phyloP scores from a whole-genome alignment of 148 eudicot genomes.

The Camellia lanceoleosa region DNA sequence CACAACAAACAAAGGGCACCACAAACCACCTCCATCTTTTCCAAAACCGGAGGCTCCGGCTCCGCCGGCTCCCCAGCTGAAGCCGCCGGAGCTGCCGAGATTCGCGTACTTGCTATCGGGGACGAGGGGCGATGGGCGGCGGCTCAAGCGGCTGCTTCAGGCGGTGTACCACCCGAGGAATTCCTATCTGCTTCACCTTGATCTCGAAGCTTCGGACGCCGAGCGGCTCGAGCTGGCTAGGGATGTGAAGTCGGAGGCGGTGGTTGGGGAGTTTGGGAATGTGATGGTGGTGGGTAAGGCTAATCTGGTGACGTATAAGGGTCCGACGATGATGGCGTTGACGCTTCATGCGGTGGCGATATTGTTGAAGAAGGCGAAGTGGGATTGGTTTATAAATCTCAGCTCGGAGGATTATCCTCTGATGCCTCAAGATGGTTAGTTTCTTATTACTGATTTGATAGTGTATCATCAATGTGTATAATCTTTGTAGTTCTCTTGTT shows the following conservation, averaged over 20 bases:
- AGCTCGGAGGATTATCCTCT: conserved; percentile 83
- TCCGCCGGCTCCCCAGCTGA: background rate
- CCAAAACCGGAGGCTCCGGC: conserved; percentile 1
- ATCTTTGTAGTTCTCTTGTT: no score
- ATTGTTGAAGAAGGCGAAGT: conserved; percentile 45
- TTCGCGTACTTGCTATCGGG: conserved; percentile 74
- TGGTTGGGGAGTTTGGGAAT: conserved; percentile 39
- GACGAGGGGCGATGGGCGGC: conserved; percentile 41
- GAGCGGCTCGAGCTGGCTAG: conserved; percentile 43
- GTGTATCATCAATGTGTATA: no score
- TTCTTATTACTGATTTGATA: background rate
- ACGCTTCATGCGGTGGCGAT: conserved; percentile 62
- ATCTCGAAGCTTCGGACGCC: conserved; percentile 41
- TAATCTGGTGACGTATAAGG: conserved; percentile 65
- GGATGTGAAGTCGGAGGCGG: conserved; percentile 38
- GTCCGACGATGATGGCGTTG: conserved; percentile 62
- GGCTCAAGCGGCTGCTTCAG: conserved; percentile 56
- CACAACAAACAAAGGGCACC: background rate
- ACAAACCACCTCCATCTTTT: background rate
- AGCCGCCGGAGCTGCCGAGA: conserved; percentile 47
- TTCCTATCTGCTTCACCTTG: conserved; percentile 68
- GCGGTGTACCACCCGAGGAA: conserved; percentile 77
- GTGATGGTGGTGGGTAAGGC: conserved; percentile 72
- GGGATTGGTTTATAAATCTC: conserved; percentile 96
- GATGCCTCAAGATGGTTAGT: conserved; percentile 69